Evolutionary conservation across 176 grass and related monocot species (phyloP).

Genomic region (Panicum miliaceum): DNA sequence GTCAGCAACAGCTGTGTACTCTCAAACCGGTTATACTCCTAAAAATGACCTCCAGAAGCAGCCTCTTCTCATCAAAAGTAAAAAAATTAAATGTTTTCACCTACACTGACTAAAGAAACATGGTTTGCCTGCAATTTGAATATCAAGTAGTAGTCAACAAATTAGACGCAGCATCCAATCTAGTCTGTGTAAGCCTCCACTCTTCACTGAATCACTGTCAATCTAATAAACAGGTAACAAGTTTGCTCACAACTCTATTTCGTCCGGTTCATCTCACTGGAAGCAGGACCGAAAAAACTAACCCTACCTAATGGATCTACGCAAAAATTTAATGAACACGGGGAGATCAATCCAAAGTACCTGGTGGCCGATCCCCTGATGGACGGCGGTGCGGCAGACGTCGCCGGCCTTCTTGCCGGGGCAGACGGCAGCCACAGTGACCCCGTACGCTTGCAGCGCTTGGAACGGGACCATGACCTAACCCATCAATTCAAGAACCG

Average conservation of each 20-base stretch:
- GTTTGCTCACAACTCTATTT: not conserved
- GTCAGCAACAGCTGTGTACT: not conserved
- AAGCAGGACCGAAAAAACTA: not conserved
- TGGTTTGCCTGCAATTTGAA: not conserved
- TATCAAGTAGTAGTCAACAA: not conserved
- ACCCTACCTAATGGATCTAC: not conserved
- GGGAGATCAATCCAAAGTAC: conserved; percentile 42
- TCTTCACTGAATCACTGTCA: not conserved
- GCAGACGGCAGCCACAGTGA: conserved; percentile 79
- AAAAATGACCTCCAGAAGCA: not conserved
- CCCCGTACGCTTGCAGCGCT: conserved; percentile 88
- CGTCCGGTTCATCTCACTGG: not conserved
- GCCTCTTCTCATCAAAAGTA: not conserved
- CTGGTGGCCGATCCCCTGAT: conserved; percentile 64
- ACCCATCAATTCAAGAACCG: conserved; percentile 32
- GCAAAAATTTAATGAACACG: not conserved
- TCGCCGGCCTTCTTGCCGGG: conserved; percentile 91
- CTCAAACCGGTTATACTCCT: not conserved
- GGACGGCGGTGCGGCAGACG: conserved; percentile 80
- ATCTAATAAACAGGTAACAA: conserved; percentile 21
- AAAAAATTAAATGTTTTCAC: not conserved
- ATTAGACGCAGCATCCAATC: not conserved
- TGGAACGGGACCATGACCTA: conserved; percentile 97
- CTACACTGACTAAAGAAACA: not conserved
- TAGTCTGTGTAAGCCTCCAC: not conserved